Conservation (phyloP, 768 basidiomycete species). For the Trichaptum fuscoviolaceum region DNA sequence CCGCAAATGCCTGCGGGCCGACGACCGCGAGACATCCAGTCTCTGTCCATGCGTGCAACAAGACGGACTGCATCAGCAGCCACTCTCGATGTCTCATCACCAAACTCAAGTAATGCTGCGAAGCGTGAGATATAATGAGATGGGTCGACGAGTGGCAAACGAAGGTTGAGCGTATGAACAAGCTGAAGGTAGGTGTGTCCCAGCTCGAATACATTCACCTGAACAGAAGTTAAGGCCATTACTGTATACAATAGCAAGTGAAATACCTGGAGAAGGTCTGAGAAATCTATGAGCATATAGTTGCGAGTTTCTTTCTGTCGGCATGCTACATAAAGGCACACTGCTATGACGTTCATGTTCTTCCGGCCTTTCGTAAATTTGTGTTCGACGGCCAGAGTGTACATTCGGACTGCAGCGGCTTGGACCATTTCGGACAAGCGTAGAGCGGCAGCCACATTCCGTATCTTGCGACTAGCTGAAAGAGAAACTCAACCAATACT, state of each 20-base stretch:
- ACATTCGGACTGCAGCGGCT: slow-evolving; percentile 78
- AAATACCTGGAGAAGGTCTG: slow-evolving; percentile 83
- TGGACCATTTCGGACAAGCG: slow-evolving; percentile 76
- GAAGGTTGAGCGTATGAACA: slow-evolving; percentile 79
- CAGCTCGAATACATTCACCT: slow-evolving; percentile 98
- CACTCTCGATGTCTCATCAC: slow-evolving; percentile 87
- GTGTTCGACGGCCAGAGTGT: slow-evolving; percentile 90
- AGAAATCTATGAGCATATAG: slow-evolving; percentile 99
- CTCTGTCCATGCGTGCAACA: slow-evolving; percentile 88
- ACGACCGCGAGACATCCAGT: slow-evolving; percentile 96
- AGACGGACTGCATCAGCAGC: slow-evolving; percentile 92
- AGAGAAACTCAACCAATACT: neutral
- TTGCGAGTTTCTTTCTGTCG: slow-evolving; percentile 85
- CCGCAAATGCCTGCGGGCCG: slow-evolving; percentile 98
- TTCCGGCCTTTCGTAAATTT: slow-evolving; percentile 92
- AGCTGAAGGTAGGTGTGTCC: slow-evolving; percentile 95
- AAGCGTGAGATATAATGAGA: slow-evolving; percentile 97
- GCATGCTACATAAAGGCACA: slow-evolving; percentile 93
- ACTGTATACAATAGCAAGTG: neutral
- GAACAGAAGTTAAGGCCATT: slow-evolving; percentile 7
- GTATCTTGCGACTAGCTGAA: slow-evolving; percentile 77
- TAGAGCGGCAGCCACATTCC: slow-evolving; percentile 72
- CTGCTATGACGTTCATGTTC: slow-evolving; percentile 90
- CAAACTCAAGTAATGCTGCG: slow-evolving; percentile 90
- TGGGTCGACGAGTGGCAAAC: slow-evolving; percentile 87